Conservation (phyloP, 352 stramenopile species). For the Phytophthora megakarya region DNA sequence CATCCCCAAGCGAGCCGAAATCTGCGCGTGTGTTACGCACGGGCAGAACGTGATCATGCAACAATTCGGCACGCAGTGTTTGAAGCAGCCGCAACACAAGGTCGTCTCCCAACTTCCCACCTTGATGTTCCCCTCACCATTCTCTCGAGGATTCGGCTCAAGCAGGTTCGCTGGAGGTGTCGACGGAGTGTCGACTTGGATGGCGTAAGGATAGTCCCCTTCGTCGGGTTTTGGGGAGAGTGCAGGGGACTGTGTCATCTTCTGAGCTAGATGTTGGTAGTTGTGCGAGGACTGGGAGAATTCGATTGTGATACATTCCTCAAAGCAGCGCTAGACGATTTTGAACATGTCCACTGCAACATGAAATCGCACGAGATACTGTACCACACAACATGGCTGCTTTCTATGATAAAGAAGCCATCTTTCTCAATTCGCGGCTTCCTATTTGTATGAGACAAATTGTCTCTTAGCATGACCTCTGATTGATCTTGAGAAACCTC, state of each 20-base stretch:
- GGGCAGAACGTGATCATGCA: constrained; percentile 50
- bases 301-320: constrained; percentile 13
- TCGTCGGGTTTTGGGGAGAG: constrained; percentile 6
- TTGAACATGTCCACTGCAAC: constrained; percentile 9
- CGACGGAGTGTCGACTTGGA: constrained; percentile 30
- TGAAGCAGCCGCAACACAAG: constrained; percentile 45
- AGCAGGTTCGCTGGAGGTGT: constrained; percentile 15
- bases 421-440: too few relatives aligned
- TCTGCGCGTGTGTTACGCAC: constrained; percentile 47
- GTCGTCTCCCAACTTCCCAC: constrained; percentile 30
- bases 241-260: constrained; percentile 12
- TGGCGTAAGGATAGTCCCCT: constrained; percentile 28
- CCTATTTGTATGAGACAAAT: too few relatives aligned
- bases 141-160: background rate
- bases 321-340: constrained; percentile 6
- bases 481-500: too few relatives aligned
- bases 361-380: constrained; percentile 5
- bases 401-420: constrained; percentile 3
- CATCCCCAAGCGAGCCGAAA: constrained; percentile 40
- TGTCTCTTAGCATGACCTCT: too few relatives aligned
- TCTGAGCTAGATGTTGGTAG: background rate
- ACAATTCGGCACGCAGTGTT: constrained; percentile 53
- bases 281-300: background rate
- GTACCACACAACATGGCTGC: background rate
- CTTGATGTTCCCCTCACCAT: constrained; percentile 27